These are phyloP conservation scores for Saposhnikovia divaricata DNA, from an alignment of 129 eudicot species.

Conservation along the genomic window DNA sequence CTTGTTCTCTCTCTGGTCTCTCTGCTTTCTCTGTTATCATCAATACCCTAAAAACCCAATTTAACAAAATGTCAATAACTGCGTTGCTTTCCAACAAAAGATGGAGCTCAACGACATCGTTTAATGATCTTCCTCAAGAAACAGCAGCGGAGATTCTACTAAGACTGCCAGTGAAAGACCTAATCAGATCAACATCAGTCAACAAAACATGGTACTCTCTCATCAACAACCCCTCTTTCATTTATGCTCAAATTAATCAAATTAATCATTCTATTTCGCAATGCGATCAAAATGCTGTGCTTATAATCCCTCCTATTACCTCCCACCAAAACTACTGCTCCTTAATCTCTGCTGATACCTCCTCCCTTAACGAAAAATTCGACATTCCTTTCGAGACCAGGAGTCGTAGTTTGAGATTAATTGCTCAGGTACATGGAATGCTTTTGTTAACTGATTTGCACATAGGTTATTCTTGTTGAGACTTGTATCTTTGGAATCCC, in stretches of 20 bases:
- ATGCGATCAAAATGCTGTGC: not conserved
- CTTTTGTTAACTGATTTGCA: not conserved
- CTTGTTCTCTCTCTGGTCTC: no score
- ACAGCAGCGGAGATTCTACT: not conserved
- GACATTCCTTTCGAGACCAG: not conserved
- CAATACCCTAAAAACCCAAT: no score
- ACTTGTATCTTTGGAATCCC: not conserved
- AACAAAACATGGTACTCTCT: constrained; percentile 5
- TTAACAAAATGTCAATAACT: no score
- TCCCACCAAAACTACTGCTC: not conserved
- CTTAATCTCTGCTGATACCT: not conserved
- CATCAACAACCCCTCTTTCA: not conserved
- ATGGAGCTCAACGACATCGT: not conserved
- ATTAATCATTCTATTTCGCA: fast-evolving
- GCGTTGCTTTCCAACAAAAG: no score
- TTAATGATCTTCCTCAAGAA: not conserved
- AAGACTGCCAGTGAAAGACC: constrained; percentile 2
- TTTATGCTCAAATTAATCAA: not conserved
- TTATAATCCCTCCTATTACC: not conserved
- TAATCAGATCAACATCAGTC: not conserved
- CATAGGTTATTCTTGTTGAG: fast-evolving
- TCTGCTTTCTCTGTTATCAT: no score
- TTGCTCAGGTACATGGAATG: not conserved
- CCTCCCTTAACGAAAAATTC: not conserved
- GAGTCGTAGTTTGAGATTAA: not conserved